These are phyloP conservation scores for Sporothrix pallida DNA, from an alignment of 2,329 filamentous ascomycete species.

Conservation along the genomic window DNA sequence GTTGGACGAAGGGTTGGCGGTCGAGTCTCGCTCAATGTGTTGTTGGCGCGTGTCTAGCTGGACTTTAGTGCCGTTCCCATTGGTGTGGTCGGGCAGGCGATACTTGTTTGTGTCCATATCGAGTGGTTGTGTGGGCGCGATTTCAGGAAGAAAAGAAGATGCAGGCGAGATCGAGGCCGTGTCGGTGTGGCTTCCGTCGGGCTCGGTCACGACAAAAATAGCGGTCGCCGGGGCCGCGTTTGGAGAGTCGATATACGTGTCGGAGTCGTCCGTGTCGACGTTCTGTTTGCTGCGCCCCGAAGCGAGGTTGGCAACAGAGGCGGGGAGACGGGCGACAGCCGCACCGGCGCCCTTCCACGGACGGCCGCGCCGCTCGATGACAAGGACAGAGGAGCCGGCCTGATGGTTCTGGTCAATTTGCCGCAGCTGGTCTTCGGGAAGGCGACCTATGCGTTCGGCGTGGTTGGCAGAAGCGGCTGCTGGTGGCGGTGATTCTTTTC, in stretches of 20 bases:
- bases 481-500: constrained; percentile 46
- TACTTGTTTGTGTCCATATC: constrained; percentile 78
- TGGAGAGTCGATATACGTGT: constrained; percentile 40
- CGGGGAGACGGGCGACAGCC: constrained; percentile 59
- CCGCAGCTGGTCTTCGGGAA: constrained; percentile 72
- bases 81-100: constrained; percentile 71
- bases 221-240: constrained; percentile 24
- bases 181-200: constrained; percentile 16
- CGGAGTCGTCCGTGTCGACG: constrained; percentile 32
- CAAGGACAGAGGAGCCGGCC: constrained; percentile 56
- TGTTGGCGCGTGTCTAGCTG: constrained; percentile 63
- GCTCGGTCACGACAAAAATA: constrained; percentile 33
- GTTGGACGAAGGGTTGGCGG: background rate
- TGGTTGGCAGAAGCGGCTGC: constrained; percentile 43
- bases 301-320: constrained; percentile 46
- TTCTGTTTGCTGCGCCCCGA: constrained; percentile 28
- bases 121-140: constrained; percentile 55
- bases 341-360: constrained; percentile 73
- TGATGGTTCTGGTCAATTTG: constrained; percentile 71
- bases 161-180: constrained; percentile 40
- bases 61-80: constrained; percentile 70
- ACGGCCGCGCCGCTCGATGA: constrained; percentile 69
- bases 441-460: constrained; percentile 65
- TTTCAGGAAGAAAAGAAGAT: constrained; percentile 57
- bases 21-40: constrained; percentile 59